Conservation (phyloP, 805 yeast genomes). For the Yamadazyma phyllophila region DNA sequence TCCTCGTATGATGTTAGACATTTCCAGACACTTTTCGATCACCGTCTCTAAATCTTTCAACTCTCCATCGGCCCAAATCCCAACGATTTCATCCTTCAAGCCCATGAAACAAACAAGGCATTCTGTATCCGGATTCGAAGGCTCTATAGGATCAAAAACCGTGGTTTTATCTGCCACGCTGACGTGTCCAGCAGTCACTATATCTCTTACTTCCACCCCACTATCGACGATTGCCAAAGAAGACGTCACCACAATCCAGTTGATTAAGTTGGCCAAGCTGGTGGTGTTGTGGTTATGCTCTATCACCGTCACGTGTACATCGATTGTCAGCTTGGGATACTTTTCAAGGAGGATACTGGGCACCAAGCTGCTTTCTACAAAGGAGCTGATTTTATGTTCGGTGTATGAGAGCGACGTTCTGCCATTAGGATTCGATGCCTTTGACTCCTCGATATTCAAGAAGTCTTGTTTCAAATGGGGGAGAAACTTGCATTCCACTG, state of each 20-base stretch:
- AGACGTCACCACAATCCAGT: conserved; percentile 59
- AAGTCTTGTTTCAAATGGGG: conserved; percentile 44
- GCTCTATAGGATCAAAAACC: conserved; percentile 19
- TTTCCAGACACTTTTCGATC: conserved; percentile 43
- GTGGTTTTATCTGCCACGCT: conserved; percentile 10
- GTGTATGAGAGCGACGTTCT: conserved; percentile 32
- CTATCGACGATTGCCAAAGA: conserved; percentile 81
- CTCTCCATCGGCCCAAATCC: conserved; percentile 49
- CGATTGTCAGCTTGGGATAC: conserved; percentile 90
- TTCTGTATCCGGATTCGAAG: conserved; percentile 24
- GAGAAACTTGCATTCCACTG: conserved; percentile 57
- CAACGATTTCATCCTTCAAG: conserved; percentile 57
- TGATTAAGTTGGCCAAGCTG: conserved; percentile 36
- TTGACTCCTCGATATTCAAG: conserved; percentile 15
- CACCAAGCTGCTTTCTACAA: conserved; percentile 49
- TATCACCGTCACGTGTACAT: conserved; percentile 67
- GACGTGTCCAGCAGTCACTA: conserved; percentile 67
- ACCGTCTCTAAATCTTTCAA: conserved; percentile 25
- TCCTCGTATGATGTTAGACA: conserved; percentile 42
- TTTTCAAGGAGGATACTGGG: conserved; percentile 59
- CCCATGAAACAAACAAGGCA: conserved; percentile 52
- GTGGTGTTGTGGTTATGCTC: conserved; percentile 12
- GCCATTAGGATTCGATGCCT: conserved; percentile 8
- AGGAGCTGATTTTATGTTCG: conserved; percentile 51
- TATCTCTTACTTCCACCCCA: conserved; percentile 74